Evolutionary conservation across 2,329 filamentous ascomycete species (phyloP).

Genomic region (Ophiostoma piceae): DNA sequence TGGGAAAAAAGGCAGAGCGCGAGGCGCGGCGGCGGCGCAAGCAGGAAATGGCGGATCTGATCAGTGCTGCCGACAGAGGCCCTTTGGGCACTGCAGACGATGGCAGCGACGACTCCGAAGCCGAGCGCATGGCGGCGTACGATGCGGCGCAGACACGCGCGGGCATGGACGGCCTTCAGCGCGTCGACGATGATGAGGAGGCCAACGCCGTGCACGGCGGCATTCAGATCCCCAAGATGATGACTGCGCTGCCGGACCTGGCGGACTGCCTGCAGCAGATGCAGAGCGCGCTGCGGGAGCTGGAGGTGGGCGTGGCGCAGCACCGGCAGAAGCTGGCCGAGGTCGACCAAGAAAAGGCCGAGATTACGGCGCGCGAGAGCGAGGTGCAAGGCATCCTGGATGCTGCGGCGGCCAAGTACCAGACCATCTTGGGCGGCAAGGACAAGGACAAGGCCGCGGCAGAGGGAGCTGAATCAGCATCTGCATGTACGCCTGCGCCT

Average conservation of each 20-base stretch:
- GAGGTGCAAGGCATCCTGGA: conserved; percentile 78
- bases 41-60: conserved; percentile 76
- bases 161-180: conserved; percentile 70
- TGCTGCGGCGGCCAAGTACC: conserved; percentile 66
- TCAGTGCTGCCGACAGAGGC: conserved; percentile 47
- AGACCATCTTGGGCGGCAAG: conserved; percentile 40
- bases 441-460: not conserved
- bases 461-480: not conserved
- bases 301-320: conserved; percentile 57
- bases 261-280: conserved; percentile 61
- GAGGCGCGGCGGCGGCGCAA: conserved; percentile 62
- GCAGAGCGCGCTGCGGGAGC: conserved; percentile 54
- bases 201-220: conserved; percentile 29
- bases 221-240: conserved; percentile 58
- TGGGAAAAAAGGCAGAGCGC: conserved; percentile 73
- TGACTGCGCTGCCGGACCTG: conserved; percentile 72
- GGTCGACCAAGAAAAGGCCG: conserved; percentile 61
- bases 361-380: conserved; percentile 63
- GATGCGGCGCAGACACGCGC: conserved; percentile 80
- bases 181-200: conserved; percentile 34
- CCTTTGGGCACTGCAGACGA: conserved; percentile 55
- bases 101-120: conserved; percentile 56
- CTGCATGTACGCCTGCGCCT: conserved; percentile 19
- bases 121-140: conserved; percentile 72
- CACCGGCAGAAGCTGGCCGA: conserved; percentile 61